A percentile compares a stretch with the other conserved stretches of the same genome.
Conservation (phyloP, 345 rosid species). For the Camelina laxa region DNA sequence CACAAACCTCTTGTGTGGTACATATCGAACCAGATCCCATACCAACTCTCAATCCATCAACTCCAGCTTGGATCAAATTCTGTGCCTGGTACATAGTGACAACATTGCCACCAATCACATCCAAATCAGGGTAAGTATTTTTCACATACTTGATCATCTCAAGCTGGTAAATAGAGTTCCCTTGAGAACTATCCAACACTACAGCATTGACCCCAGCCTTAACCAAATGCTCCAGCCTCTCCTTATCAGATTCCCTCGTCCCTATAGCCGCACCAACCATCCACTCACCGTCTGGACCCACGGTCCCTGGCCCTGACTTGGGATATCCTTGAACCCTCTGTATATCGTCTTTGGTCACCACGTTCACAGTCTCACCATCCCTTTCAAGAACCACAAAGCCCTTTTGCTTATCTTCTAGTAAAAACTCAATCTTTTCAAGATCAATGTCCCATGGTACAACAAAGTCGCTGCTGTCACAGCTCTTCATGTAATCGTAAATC, state of each 20-base stretch:
- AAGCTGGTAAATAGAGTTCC: conserved; percentile 84
- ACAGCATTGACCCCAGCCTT: conserved; percentile 70
- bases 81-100: conserved; percentile 88
- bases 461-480: conserved; percentile 48
- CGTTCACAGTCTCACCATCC: conserved; percentile 68
- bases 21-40: conserved; percentile 99
- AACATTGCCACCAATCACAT: conserved; percentile 90
- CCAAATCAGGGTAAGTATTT: conserved; percentile 68
- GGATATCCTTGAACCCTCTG: conserved; percentile 79
- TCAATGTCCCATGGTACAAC: conserved; percentile 62
- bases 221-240: conserved; percentile 77
- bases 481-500: conserved; percentile 62
- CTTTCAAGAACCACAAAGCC: conserved; percentile 67
- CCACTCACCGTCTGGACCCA: conserved; percentile 81
- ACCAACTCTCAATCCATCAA: conserved; percentile 85
- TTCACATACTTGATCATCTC: conserved; percentile 85
- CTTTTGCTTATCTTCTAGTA: conserved; percentile 50
- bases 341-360: conserved; percentile 68
- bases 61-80: conserved; percentile 82
- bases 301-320: conserved; percentile 61
- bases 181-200: conserved; percentile 92
- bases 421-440: conserved; percentile 52
- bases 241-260: conserved; percentile 79
- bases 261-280: conserved; percentile 95
- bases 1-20: conserved; percentile 96